These are phyloP conservation scores for Phaeosphaeria sp. DNA, from an alignment of 2,329 filamentous ascomycete species.

Conservation along the genomic window DNA sequence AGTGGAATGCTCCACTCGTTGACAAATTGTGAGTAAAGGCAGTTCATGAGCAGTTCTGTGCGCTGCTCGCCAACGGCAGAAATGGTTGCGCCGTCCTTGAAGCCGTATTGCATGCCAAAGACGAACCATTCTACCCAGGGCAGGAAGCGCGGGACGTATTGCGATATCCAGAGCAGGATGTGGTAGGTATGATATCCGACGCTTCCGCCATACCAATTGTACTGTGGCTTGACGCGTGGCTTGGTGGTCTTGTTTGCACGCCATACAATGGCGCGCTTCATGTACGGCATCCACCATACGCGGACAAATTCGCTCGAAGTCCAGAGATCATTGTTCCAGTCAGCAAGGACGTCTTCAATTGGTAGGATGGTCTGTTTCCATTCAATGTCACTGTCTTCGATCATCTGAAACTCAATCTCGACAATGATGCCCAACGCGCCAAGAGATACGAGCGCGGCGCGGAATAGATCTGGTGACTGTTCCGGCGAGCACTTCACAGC, in stretches of 20 bases:
- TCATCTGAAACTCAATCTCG: conserved; percentile 84
- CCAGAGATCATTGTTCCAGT: conserved; percentile 81
- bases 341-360: conserved; percentile 70
- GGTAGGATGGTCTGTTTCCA: conserved; percentile 84
- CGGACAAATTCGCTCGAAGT: conserved; percentile 85
- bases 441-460: conserved; percentile 83
- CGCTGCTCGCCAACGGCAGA: conserved; percentile 82
- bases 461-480: conserved; percentile 80
- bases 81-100: conserved; percentile 71
- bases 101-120: conserved; percentile 97
- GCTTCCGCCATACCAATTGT: conserved; percentile 79
- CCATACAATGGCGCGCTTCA: conserved; percentile 87
- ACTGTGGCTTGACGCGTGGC: conserved; percentile 64
- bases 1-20: conserved; percentile 98
- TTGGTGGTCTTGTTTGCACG: conserved; percentile 78
- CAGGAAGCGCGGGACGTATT: conserved; percentile 78
- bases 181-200: conserved; percentile 92
- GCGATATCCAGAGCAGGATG: conserved; percentile 81
- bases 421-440: conserved; percentile 91
- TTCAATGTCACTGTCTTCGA: conserved; percentile 80
- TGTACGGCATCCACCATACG: conserved; percentile 98
- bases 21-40: conserved; percentile 96
- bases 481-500: conserved; percentile 72
- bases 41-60: conserved; percentile 90
- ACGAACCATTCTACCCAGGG: conserved; percentile 96